phyloP scores from a whole-genome alignment of 164 flowering plant genomes.

The grape (Vitis vinifera) region DNA sequence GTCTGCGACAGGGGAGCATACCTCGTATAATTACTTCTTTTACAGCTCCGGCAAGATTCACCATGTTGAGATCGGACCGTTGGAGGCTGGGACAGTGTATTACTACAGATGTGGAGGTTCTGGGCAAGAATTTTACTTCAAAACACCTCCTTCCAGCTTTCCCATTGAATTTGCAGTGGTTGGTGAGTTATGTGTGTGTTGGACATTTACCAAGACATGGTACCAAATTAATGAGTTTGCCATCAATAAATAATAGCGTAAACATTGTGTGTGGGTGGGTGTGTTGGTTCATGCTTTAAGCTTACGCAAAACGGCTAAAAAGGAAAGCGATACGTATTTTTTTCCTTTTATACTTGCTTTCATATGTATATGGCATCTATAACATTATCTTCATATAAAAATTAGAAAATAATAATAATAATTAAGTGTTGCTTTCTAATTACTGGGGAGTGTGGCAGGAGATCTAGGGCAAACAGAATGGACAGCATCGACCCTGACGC shows the following conservation, averaged over 20 bases:
- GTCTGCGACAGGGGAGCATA: slow-evolving; percentile 48
- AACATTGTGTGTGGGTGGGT: not conserved
- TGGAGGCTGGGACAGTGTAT: slow-evolving; percentile 57
- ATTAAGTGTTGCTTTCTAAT: not conserved
- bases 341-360: no score
- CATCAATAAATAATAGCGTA: no score
- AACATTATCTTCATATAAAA: no score
- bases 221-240: no score
- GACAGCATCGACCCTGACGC: slow-evolving; percentile 70
- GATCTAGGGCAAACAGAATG: slow-evolving; percentile 95
- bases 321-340: no score
- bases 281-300: not conserved
- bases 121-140: slow-evolving; percentile 61
- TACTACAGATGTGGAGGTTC: slow-evolving; percentile 71
- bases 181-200: slow-evolving; percentile 33
- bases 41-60: slow-evolving; percentile 79
- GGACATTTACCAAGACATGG: not conserved
- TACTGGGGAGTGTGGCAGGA: slow-evolving; percentile 33
- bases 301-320: not conserved
- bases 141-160: slow-evolving; percentile 67
- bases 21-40: slow-evolving; percentile 56
- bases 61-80: slow-evolving; percentile 71
- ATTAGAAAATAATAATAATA: no score
- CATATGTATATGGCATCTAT: no score
- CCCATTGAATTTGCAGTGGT: slow-evolving; percentile 66